phyloP scores from a whole-genome alignment of 768 basidiomycete species.

The Collybiopsis luxurians region DNA sequence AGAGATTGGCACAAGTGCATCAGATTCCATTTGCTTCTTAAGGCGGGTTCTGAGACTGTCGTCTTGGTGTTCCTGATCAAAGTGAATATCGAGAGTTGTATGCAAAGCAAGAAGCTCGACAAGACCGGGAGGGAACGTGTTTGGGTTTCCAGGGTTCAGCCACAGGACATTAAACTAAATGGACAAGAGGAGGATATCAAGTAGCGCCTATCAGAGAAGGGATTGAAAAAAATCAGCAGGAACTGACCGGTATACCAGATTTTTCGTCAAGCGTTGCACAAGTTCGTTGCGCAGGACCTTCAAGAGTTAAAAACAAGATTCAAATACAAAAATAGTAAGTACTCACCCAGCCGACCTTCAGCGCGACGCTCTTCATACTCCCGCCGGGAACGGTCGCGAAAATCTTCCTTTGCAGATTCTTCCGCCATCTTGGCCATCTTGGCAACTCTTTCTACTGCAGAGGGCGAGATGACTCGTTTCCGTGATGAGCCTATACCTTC shows the following conservation, averaged over 20 bases:
- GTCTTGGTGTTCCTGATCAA: background rate
- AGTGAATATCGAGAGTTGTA: conserved; percentile 20
- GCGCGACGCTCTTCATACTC: conserved; percentile 79
- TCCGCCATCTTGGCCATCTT: conserved; percentile 72
- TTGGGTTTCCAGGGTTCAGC: conserved; percentile 64
- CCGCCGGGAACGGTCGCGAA: conserved; percentile 65
- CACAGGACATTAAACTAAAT: conserved; percentile 78
- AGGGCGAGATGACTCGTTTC: conserved; percentile 69
- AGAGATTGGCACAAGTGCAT: conserved; percentile 58
- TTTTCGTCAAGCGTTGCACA: conserved; percentile 75
- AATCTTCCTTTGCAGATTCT: conserved; percentile 50
- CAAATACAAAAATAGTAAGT: conserved; percentile 3
- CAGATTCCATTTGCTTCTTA: conserved; percentile 70
- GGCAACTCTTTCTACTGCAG: conserved; percentile 57
- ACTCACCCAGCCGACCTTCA: conserved; percentile 59
- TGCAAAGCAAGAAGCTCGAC: conserved; percentile 52
- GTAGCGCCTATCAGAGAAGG: background rate
- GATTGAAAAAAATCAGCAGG: background rate
- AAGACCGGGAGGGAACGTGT: conserved; percentile 66
- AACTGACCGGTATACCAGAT: conserved; percentile 59
- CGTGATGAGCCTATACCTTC: conserved; percentile 66
- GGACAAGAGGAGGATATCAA: background rate
- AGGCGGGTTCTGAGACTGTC: conserved; percentile 39
- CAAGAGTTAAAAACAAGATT: background rate
- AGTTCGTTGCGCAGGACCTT: conserved; percentile 67